A percentile compares a stretch with the other conserved stretches of the same genome.
These are phyloP conservation scores for Apiospora malaysiana DNA, from an alignment of 2,329 filamentous ascomycete genomes.

Conservation along the genomic window DNA sequence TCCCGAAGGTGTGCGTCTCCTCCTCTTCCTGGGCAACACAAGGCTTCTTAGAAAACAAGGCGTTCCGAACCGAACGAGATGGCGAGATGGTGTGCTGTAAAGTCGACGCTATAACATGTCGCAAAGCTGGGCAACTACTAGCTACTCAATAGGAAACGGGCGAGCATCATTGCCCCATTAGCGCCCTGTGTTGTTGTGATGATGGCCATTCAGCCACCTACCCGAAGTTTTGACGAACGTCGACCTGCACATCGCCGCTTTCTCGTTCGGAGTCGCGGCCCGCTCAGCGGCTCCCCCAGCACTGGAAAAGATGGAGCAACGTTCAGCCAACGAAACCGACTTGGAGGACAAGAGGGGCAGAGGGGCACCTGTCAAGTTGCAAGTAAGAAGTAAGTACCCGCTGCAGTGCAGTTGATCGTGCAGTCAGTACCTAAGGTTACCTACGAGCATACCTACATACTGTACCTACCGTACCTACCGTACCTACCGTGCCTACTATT, in stretches of 20 bases:
- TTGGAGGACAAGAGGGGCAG: not conserved
- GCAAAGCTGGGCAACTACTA: conserved; percentile 2
- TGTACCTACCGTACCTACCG: no score
- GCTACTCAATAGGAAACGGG: not conserved
- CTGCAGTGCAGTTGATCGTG: no score
- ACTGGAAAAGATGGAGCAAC: conserved; percentile 10
- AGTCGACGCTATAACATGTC: not conserved
- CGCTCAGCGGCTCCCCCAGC: conserved; percentile 1
- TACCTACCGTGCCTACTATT: not conserved
- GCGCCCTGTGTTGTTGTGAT: not conserved
- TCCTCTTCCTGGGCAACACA: not conserved
- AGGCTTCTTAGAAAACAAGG: not conserved
- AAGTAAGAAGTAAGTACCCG: not conserved
- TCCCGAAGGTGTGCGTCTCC: not conserved
- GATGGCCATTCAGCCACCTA: conserved; percentile 8
- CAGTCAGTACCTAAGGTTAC: no score
- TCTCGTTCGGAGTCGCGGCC: conserved; percentile 15
- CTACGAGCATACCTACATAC: no score
- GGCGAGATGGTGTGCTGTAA: not conserved
- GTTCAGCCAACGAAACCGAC: not conserved
- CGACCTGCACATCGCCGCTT: conserved; percentile 8
- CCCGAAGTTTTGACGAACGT: conserved; percentile 14
- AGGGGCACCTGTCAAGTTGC: not conserved
- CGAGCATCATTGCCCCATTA: not conserved
- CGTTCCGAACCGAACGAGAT: not conserved